phyloP scores from a whole-genome alignment of 2,329 filamentous ascomycete species.

The Aspergillus latus region DNA sequence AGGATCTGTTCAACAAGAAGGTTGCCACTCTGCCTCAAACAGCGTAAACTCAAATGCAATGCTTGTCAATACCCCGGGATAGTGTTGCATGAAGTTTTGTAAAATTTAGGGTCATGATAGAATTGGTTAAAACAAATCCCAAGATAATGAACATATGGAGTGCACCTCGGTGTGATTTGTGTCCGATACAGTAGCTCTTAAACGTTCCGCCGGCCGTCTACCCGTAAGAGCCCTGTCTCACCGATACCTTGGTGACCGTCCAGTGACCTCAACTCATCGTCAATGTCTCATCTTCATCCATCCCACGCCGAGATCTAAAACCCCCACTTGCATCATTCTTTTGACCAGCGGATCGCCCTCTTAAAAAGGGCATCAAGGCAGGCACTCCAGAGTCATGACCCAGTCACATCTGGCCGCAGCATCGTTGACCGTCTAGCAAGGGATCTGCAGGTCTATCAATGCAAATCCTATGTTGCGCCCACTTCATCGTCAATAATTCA shows the following conservation, averaged over 20 bases:
- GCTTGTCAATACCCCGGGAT: neutral
- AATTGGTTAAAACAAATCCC: neutral
- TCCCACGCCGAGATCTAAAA: constrained; percentile 5
- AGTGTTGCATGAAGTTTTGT: constrained; percentile 1
- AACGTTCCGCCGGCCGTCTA: neutral
- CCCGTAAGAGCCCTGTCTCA: neutral
- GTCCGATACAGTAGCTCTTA: neutral
- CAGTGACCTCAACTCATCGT: neutral
- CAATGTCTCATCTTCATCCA: constrained; percentile 6
- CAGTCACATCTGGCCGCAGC: neutral
- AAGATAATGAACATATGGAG: constrained; percentile 6
- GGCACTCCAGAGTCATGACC: neutral
- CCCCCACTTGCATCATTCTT: constrained; percentile 7
- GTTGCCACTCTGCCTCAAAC: constrained; percentile 63
- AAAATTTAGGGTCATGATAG: constrained; percentile 5
- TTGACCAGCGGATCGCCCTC: neutral
- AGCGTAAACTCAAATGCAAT: neutral
- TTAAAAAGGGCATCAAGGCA: neutral
- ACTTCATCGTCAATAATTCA: constrained; percentile 5
- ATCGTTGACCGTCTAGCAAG: constrained; percentile 4
- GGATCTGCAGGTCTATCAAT: constrained; percentile 13
- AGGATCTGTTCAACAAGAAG: constrained; percentile 82
- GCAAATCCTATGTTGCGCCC: constrained; percentile 7
- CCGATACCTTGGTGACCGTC: neutral
- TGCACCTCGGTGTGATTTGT: neutral